phyloP scores from a whole-genome alignment of 2,329 filamentous ascomycete genomes.

The Colletotrichum acutatum region DNA sequence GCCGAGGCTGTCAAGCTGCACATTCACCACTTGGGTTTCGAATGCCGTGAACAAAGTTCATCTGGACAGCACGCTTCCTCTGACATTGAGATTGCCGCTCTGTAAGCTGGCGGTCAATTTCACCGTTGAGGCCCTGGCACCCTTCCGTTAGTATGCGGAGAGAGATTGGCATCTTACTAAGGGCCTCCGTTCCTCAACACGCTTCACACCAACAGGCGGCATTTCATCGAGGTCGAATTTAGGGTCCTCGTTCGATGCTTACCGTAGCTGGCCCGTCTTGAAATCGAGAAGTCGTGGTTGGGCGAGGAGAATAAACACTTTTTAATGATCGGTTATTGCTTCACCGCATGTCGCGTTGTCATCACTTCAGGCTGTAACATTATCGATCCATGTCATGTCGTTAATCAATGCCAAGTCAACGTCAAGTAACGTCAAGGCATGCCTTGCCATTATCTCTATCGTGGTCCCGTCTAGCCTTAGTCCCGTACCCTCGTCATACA shows the following conservation, averaged over 20 bases:
- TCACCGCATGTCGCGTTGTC: neutral
- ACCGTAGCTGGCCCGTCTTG: too few species aligned
- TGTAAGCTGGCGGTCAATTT: neutral
- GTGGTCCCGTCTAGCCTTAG: constrained; percentile 15
- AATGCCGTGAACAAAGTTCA: neutral
- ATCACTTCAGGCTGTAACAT: neutral
- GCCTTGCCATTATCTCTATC: constrained; percentile 33
- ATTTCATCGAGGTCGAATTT: neutral
- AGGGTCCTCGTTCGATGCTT: neutral
- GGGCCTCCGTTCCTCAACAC: neutral
- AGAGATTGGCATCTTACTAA: neutral
- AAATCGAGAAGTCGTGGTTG: neutral
- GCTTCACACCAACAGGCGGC: neutral
- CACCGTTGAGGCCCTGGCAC: neutral
- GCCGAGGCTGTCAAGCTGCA: neutral
- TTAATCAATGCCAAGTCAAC: constrained; percentile 11
- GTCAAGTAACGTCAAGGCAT: constrained; percentile 13
- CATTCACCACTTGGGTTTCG: too few species aligned
- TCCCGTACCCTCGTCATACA: constrained; percentile 20
- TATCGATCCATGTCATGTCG: neutral
- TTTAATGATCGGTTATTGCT: neutral
- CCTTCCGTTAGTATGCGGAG: neutral
- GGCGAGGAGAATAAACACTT: too few species aligned
- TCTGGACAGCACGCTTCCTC: neutral
- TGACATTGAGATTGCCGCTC: neutral